Base-by-base conservation (phyloP, 1,139 yeast species). In the Saccharomyces hybrid region DNA sequence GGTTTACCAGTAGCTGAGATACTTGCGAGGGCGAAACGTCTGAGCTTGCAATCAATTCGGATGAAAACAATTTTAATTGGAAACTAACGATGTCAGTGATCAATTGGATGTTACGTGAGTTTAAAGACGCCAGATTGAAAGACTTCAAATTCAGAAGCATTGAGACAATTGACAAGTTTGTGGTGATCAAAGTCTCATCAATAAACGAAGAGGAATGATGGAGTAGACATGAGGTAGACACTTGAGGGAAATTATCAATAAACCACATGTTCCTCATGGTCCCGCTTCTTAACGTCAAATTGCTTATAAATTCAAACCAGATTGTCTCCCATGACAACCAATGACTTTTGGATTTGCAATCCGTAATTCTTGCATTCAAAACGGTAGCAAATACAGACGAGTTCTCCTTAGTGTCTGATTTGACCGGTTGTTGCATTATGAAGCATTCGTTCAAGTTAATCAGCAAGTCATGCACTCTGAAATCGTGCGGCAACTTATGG, bases 221-320 rank as follows among this genome's bases (percentile, higher is more conserved):
- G 2, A 38, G 42, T 8, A 38, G 11, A 9, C 42, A 38, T 14
- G 42, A 38, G 25, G 23, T 8, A 8, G 42, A 38, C 6, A 38
- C 42, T 14, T 38, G 42, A 38, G 42, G 42, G 23, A 38, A 38
- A 11, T 38, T 38, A 8, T 59, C 53, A 32, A 58, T 48, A 38
- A 58, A 62, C 56, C 61, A 60, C n/a, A 46, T 49, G 44, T 58
- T 56, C 47, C 57, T 57, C 27, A 31, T 55, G 13, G 55, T 48
- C 23, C 55, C 48, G 9, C 55, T 54, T n/a, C 55, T 27, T 8
- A 47, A 52, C 3, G 55, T 48, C 31, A 54, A 47, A 44, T 55
- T 53, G 32, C 51, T 54, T n/a, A 62, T 52, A 44, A 63, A 61
- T 29, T 62, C 65, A 51, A 63, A 62, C 68, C 68, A 65, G 3